These are phyloP conservation scores for Liquidambar formosana DNA, from an alignment of 164 flowering plant species.

Conservation along the genomic window DNA sequence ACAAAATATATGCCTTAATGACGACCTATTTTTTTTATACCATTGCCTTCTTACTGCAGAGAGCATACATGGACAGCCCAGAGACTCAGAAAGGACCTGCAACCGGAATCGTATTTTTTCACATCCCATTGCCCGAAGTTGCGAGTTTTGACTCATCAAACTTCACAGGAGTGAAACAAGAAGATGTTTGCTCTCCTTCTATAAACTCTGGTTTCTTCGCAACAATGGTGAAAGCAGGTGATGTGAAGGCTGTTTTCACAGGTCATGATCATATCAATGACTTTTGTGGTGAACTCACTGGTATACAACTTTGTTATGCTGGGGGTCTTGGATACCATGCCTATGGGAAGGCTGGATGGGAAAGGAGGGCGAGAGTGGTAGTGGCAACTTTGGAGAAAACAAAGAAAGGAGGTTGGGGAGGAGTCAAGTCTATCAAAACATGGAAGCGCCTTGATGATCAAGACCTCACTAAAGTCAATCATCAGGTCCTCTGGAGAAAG, in stretches of 20 bases:
- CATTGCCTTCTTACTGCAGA: slow-evolving; percentile 39
- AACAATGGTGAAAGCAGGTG: slow-evolving; percentile 76
- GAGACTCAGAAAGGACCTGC: slow-evolving; percentile 58
- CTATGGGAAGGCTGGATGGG: slow-evolving; percentile 94
- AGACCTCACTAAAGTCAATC: slow-evolving; percentile 59
- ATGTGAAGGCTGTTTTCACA: slow-evolving; percentile 95
- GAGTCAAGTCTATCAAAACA: slow-evolving; percentile 79
- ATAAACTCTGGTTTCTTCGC: slow-evolving; percentile 94
- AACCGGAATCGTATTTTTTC: slow-evolving; percentile 85
- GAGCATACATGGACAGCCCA: slow-evolving; percentile 51
- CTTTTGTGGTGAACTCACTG: slow-evolving; percentile 79
- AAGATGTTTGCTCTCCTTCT: slow-evolving; percentile 78
- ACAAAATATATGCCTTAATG: neutral
- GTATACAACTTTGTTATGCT: slow-evolving; percentile 77
- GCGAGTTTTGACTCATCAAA: slow-evolving; percentile 63
- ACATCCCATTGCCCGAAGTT: slow-evolving; percentile 91
- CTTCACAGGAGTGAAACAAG: slow-evolving; percentile 78
- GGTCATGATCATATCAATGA: slow-evolving; percentile 94
- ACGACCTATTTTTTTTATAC: neutral
- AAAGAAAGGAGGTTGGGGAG: slow-evolving; percentile 68
- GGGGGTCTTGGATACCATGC: slow-evolving; percentile 99
- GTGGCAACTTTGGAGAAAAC: slow-evolving; percentile 62
- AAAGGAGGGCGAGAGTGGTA: slow-evolving; percentile 84
- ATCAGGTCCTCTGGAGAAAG: slow-evolving; percentile 76
- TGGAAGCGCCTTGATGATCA: slow-evolving; percentile 93